Evolutionary conservation across 768 basidiomycete genomes (phyloP), one percentile per base, ranked within the genome.

Genomic region (Heimioporus sp.): DNA sequence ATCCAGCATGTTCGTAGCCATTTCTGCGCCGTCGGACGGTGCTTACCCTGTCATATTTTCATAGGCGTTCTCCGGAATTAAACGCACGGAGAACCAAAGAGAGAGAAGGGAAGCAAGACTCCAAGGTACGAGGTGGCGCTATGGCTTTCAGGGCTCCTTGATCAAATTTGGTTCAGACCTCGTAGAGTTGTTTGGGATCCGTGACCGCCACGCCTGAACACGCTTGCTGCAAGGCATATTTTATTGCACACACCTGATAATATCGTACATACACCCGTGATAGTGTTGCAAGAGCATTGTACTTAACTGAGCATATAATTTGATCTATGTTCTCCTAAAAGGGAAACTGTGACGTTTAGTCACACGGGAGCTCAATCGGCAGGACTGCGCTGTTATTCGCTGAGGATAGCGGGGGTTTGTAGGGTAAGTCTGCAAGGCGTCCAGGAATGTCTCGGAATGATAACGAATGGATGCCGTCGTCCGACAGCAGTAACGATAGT

Each of bases 1-100:
- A 83, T 95, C 50, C 77, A 87, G 61, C 82, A 92, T 72, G 90
- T 87, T 56, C 13, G 67, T 60, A 15, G 19, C 35, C 35, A 5
- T 19, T 6, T 16, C 16, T 31, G 10, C 19, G 17, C 17, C 17
- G 12, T 38, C 12, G 21, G 17, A 36, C 4, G 16, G 61, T 37
- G 38, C 10, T 41, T 35, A 47, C 38, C 39, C 20, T 7, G 19
- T 40, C 13, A 37, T 12, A 21, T 35, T 30, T 37, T 43, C 43
- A 31, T 51, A 93, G 90, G 92, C 92, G 0, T 94, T 94, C 67
- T 87, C 90, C 34, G 92, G 90, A 0, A 88, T 84, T 62, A 86
- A 86, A 60, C 78, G 77, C 38, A 85, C 76, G 10, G 91, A 93
- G 62, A 90, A 85, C 0, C 81, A 79, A 49, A 80, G 85, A 32